A percentile compares a stretch with the other conserved stretches of the same genome.
Conservation (phyloP, 1,284 basidiomycete genomes). For the Ustilago shanxiensis region DNA sequence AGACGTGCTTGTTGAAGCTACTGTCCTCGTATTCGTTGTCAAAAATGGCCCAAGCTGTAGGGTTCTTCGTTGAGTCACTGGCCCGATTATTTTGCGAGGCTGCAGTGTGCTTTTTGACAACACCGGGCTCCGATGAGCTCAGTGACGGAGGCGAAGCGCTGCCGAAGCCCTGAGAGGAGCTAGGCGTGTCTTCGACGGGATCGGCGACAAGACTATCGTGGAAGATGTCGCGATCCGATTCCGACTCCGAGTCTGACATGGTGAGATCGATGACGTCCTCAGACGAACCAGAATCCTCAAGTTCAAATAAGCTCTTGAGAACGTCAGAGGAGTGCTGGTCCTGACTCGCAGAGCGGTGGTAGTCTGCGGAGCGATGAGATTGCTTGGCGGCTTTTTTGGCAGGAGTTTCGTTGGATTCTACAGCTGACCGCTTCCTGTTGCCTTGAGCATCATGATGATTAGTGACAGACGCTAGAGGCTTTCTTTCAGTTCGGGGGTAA, state of each 20-base stretch:
- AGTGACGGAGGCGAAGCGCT: conserved; percentile 4
- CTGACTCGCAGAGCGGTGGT: background rate
- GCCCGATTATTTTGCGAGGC: background rate
- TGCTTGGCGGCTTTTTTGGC: background rate
- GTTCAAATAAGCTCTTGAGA: background rate
- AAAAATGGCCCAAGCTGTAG: conserved; percentile 14
- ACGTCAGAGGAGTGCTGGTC: background rate
- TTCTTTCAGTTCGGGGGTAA: background rate
- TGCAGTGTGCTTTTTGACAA: background rate
- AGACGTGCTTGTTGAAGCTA: background rate
- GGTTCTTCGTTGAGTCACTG: background rate
- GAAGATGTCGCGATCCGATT: conserved; percentile 16
- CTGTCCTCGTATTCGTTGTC: background rate
- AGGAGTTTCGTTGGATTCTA: background rate
- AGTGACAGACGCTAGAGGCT: background rate
- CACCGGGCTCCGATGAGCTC: background rate
- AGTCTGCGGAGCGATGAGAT: background rate
- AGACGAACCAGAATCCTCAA: background rate
- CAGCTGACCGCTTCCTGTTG: background rate
- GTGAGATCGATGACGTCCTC: conserved; percentile 9
- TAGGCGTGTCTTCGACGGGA: conserved; percentile 4
- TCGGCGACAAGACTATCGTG: conserved; percentile 2
- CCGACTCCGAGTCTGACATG: conserved; percentile 14
- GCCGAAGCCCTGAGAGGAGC: conserved; percentile 12
- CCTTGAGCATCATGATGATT: background rate